These are phyloP conservation scores for Haplosporangium sp. DNA, from an alignment of 371 early-diverging fungal genomes.

Conservation along the genomic window DNA sequence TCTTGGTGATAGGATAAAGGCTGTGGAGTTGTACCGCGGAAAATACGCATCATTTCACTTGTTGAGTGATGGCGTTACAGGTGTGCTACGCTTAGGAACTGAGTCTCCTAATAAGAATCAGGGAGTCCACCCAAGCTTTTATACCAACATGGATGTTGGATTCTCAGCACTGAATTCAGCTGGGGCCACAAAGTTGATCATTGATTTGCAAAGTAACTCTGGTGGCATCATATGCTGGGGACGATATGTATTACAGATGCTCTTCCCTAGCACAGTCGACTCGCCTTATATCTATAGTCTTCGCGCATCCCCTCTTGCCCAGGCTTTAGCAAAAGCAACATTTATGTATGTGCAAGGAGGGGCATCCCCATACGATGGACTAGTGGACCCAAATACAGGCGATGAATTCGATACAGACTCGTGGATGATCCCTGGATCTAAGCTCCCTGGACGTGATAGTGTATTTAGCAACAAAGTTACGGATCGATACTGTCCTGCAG, in stretches of 20 bases:
- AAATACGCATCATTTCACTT: conserved; percentile 51
- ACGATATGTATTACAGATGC: conserved; percentile 50
- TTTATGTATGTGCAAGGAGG: conserved; percentile 19
- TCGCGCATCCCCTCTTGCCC: conserved; percentile 41
- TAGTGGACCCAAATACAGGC: conserved; percentile 39
- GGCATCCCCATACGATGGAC: conserved; percentile 40
- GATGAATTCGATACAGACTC: conserved; percentile 18
- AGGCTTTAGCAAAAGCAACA: conserved; percentile 32
- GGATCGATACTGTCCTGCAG: conserved; percentile 35
- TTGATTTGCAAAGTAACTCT: conserved; percentile 55
- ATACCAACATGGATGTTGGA: conserved; percentile 44
- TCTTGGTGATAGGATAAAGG: conserved; percentile 17
- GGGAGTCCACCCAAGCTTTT: conserved; percentile 16
- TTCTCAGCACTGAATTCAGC: conserved; percentile 34
- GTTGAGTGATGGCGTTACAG: conserved; percentile 39
- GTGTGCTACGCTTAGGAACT: conserved; percentile 47
- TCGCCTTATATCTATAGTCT: conserved; percentile 50
- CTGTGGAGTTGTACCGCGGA: conserved; percentile 35
- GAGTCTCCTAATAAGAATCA: conserved; percentile 32
- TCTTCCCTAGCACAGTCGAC: conserved; percentile 48
- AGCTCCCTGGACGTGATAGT: conserved; percentile 27
- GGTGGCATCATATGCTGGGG: conserved; percentile 58
- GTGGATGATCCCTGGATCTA: conserved; percentile 41
- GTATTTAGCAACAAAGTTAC: conserved; percentile 35
- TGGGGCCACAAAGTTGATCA: conserved; percentile 38